Base-by-base conservation (phyloP, 2,329 filamentous ascomycete species). In the Immersiporthe knoxdaviesiana region DNA sequence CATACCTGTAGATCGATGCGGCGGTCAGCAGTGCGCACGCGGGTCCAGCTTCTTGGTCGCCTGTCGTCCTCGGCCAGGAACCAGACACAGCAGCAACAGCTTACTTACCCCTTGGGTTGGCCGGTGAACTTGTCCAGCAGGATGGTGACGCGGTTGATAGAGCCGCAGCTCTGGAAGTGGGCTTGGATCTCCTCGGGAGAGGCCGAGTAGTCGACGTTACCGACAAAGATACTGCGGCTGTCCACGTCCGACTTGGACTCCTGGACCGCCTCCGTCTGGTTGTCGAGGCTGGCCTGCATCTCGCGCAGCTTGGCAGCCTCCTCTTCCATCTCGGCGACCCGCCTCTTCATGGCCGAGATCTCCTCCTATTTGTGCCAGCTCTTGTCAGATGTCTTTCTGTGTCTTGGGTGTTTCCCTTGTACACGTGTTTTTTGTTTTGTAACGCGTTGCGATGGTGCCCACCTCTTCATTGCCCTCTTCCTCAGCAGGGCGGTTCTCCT, bases 121-220 rank as follows among this genome's bases (percentile, higher is more conserved):
- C 96, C 96, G 14, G 94, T 97, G 78, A 97, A 98, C 84, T 99
- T 99, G 84, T 99, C 96, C 75, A 99, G 84, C 74, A 99, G 84
- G 74, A 99, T 99, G 1, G 96, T 99, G 70, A 99, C 96, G 71
- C 96, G 91, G 81, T 99, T 99, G 85, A 99, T 99, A 74, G 92
- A 93, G 71, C 96, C 96, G 76, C 94, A 97, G 84, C 91, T 97
- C 84, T 97, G 94, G 83, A 99, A 99, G 78, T 99, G 96, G 70
- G 94, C 93, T 84, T 99, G 96, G 70, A 99, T 96, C 84, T 99
- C 96, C 82, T 99, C 96, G 2, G 96, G 96, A 37, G 94, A 97
- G 30, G 95, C 94, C 72, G 93, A 94, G 81, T 99, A 99, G 82
- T 99, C 96, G 74, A 99, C 96, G 76, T 99, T 99, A 74, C 96